A percentile compares a stretch with the other conserved stretches of the same genome.
These are phyloP conservation scores for Solanum dulcamara DNA, from an alignment of 257 asterid genomes.

Conservation along the genomic window DNA sequence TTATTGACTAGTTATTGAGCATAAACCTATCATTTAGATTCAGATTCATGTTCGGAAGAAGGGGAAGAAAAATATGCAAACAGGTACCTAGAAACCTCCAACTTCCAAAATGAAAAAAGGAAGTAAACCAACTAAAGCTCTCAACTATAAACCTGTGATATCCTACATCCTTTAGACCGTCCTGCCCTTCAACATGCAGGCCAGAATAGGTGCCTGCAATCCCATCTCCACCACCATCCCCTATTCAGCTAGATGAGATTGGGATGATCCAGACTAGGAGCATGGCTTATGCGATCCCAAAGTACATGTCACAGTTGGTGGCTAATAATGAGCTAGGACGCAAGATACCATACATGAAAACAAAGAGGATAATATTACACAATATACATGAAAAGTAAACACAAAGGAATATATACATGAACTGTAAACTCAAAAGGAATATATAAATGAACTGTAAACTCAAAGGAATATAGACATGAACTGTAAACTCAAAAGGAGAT, in stretches of 20 bases:
- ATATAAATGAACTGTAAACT: neutral
- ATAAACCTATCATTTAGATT: neutral
- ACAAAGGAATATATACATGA: neutral
- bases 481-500: neutral
- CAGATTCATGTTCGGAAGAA: neutral
- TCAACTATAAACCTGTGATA: neutral
- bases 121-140: neutral
- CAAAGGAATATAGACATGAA: neutral
- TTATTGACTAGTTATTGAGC: neutral
- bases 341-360: neutral
- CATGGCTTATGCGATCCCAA: neutral
- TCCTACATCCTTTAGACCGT: neutral
- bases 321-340: neutral
- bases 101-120: neutral
- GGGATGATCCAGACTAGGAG: neutral
- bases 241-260: neutral
- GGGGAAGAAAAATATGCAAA: neutral
- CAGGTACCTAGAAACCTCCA: neutral
- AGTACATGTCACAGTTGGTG: neutral
- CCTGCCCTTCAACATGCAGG: neutral
- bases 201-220: neutral
- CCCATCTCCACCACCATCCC: neutral
- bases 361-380: neutral
- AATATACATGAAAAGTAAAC: neutral
- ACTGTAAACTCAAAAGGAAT: neutral